Percentiles rank a stretch among this genome's conserved stretches.
phyloP scores from a whole-genome alignment of 1,139 yeast genomes.

The Ogataea hybrid region DNA sequence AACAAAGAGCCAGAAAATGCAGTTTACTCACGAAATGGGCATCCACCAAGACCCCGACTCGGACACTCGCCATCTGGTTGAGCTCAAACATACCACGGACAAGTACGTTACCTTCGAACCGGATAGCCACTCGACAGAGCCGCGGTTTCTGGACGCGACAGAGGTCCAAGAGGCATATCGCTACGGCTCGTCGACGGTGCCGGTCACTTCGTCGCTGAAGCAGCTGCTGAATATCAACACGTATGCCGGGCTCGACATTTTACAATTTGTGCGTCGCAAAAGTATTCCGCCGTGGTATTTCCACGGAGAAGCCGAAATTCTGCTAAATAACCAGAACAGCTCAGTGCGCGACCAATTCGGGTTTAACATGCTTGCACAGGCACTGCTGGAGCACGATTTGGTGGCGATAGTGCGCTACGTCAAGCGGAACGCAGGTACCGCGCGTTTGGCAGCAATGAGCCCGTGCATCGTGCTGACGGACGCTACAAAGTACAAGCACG shows the following conservation, averaged over 20 bases:
- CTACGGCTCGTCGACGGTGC: slow-evolving; percentile 62
- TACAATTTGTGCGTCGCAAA: slow-evolving; percentile 53
- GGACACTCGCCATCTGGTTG: slow-evolving; percentile 25
- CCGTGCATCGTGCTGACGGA: slow-evolving; percentile 42
- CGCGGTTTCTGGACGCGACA: slow-evolving; percentile 15
- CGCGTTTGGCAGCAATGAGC: slow-evolving; percentile 54
- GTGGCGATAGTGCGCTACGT: slow-evolving; percentile 65
- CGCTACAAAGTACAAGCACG: slow-evolving; percentile 12
- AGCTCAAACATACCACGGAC: slow-evolving; percentile 23
- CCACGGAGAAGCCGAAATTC: slow-evolving; percentile 56
- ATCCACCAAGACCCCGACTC: slow-evolving; percentile 20
- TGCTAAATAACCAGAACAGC: slow-evolving; percentile 35
- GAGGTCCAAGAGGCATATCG: slow-evolving; percentile 54
- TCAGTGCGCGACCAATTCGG: slow-evolving; percentile 40
- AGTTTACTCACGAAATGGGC: slow-evolving; percentile 35
- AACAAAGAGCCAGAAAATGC: slow-evolving; percentile 44
- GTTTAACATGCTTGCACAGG: slow-evolving; percentile 53
- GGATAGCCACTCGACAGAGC: slow-evolving; percentile 30
- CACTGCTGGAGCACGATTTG: slow-evolving; percentile 47
- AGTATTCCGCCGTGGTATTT: slow-evolving; percentile 57
- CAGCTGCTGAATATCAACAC: slow-evolving; percentile 43
- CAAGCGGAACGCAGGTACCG: slow-evolving; percentile 43
- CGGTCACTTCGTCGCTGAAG: slow-evolving; percentile 45
- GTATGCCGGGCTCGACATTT: slow-evolving; percentile 54
- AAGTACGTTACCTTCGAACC: slow-evolving; percentile 18